Percentiles rank a stretch among this genome's conserved stretches.
Conservation (phyloP, 495 filamentous ascomycete species). For the Aspergillus homomorphus region DNA sequence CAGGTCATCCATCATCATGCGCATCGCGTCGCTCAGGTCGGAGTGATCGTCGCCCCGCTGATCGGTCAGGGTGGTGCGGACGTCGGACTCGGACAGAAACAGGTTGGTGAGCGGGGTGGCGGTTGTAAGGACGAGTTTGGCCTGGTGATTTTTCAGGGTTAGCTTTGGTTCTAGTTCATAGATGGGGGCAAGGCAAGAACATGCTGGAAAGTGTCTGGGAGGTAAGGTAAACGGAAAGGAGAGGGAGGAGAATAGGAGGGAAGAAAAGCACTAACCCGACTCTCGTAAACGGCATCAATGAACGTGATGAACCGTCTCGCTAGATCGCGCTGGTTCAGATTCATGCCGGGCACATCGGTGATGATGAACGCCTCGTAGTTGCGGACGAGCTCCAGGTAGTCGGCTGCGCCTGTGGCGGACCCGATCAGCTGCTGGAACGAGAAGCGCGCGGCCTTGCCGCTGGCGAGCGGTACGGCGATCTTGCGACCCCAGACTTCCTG, state of each 20-base stretch:
- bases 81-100: conserved; percentile 81
- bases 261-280: conserved; percentile 44
- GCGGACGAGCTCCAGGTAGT: conserved; percentile 90
- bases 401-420: conserved; percentile 80
- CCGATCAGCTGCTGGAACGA: conserved; percentile 89
- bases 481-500: conserved; percentile 95
- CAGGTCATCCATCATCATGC: conserved; percentile 89
- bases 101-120: conserved; percentile 79
- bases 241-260: not conserved
- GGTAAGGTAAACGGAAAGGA: not conserved
- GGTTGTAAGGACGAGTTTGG: conserved; percentile 92
- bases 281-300: conserved; percentile 91
- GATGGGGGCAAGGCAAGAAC: too few species aligned
- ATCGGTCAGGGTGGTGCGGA: conserved; percentile 45
- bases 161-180: too few species aligned
- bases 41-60: conserved; percentile 40
- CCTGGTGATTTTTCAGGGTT: conserved; percentile 49
- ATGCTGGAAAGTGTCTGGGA: too few species aligned
- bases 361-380: conserved; percentile 90
- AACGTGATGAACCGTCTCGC: conserved; percentile 95
- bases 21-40: conserved; percentile 76
- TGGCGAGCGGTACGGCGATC: conserved; percentile 81
- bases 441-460: conserved; percentile 84
- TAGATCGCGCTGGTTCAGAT: conserved; percentile 75
- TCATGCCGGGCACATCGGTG: conserved; percentile 91